A percentile compares a stretch with the other conserved stretches of the same genome.
phyloP scores from a whole-genome alignment of 805 yeast species.

The Metschnikowia similis region DNA sequence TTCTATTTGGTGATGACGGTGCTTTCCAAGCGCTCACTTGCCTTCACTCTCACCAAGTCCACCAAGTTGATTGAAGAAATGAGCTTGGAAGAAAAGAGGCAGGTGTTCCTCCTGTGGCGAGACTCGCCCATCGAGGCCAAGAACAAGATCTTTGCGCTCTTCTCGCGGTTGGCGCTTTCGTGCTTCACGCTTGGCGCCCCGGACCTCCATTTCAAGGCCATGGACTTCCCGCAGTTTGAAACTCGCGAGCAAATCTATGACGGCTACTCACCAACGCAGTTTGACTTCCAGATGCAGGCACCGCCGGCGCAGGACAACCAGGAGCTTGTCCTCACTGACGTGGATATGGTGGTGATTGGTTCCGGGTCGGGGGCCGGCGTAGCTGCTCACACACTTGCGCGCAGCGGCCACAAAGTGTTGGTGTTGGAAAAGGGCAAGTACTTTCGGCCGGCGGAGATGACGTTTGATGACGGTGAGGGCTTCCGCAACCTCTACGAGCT shows the following conservation, averaged over 20 bases:
- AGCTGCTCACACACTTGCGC: conserved; percentile 42
- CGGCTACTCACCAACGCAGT: conserved; percentile 20
- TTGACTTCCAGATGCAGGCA: conserved; percentile 26
- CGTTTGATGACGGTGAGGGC: conserved; percentile 36
- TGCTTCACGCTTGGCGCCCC: conserved; percentile 27
- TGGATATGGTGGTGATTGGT: conserved; percentile 47
- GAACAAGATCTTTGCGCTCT: conserved; percentile 31
- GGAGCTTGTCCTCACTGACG: conserved; percentile 33
- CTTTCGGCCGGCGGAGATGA: conserved; percentile 30
- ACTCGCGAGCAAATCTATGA: conserved; percentile 26
- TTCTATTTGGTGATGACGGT: conserved; percentile 23
- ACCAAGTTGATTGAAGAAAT: conserved; percentile 34
- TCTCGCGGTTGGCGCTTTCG: conserved; percentile 23
- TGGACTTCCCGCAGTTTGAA: conserved; percentile 37
- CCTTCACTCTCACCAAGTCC: conserved; percentile 32
- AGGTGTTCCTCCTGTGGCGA: conserved; percentile 36
- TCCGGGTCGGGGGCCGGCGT: conserved; percentile 55
- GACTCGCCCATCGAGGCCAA: conserved; percentile 34
- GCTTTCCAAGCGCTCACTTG: conserved; percentile 27
- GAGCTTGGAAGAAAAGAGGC: conserved; percentile 29
- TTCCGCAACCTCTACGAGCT: conserved; percentile 34
- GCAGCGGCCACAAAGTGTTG: conserved; percentile 40
- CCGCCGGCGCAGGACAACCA: conserved; percentile 25
- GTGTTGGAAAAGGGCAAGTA: conserved; percentile 51
- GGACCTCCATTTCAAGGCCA: conserved; percentile 32